These are phyloP conservation scores for Neltuma alba DNA, from an alignment of 306 rosid species.

Conservation along the genomic window DNA sequence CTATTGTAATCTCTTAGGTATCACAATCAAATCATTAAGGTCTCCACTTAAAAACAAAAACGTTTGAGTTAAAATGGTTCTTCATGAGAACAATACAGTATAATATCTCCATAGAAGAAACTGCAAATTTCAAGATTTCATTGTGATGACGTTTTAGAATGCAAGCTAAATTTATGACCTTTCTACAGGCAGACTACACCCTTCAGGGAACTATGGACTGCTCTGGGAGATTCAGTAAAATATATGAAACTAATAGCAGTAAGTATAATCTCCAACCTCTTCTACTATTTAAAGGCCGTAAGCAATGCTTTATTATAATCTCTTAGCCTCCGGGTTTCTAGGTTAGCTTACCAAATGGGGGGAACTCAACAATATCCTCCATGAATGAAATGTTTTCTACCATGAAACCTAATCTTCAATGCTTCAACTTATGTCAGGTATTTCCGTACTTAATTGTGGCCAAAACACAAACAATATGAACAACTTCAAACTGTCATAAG, in stretches of 20 bases:
- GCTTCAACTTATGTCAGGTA: slow-evolving; percentile 94
- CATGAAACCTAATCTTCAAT: slow-evolving; percentile 61
- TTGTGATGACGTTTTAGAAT: slow-evolving; percentile 16
- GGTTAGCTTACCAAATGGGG: slow-evolving; percentile 87
- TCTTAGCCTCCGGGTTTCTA: slow-evolving; percentile 34
- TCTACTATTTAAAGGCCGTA: not conserved
- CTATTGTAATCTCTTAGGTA: not conserved
- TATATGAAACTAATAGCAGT: slow-evolving; percentile 72
- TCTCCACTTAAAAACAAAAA: not conserved
- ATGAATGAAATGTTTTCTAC: slow-evolving; percentile 77
- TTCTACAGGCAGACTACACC: slow-evolving; percentile 53
- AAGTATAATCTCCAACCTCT: slow-evolving; percentile 39
- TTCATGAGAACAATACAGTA: not conserved
- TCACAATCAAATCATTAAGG: not conserved
- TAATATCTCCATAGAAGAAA: slow-evolving; percentile 22
- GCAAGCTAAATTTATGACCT: slow-evolving; percentile 17
- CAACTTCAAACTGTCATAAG: slow-evolving; percentile 25
- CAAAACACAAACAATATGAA: slow-evolving; percentile 15
- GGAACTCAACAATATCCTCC: slow-evolving; percentile 64
- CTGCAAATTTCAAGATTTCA: not conserved
- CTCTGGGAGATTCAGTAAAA: slow-evolving; percentile 64
- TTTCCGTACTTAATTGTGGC: not conserved
- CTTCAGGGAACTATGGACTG: slow-evolving; percentile 76
- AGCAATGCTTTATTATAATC: slow-evolving; percentile 5
- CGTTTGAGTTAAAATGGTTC: not conserved